Conservation (phyloP, 1,139 yeast genomes). For the Candida pseudocylindracea region DNA sequence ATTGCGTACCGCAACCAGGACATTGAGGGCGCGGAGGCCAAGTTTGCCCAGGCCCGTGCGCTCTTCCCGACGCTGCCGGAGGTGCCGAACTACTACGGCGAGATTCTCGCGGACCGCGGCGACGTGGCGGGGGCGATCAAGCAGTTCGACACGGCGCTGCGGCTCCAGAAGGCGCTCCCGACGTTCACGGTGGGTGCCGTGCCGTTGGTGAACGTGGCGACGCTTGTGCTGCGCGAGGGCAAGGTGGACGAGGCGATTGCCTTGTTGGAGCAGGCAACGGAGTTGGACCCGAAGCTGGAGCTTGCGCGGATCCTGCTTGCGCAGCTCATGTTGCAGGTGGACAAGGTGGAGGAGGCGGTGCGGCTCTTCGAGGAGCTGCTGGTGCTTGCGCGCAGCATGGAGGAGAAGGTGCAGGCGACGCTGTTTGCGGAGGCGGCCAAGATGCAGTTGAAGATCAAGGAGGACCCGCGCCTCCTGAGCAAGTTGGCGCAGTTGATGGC, state of each 20-base stretch:
- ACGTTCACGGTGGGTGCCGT: slow-evolving; percentile 57
- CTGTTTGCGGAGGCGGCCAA: slow-evolving; percentile 84
- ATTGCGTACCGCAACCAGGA: slow-evolving; percentile 70
- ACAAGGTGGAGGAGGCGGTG: slow-evolving; percentile 66
- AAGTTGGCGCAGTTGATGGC: slow-evolving; percentile 16
- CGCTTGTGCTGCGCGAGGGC: slow-evolving; percentile 40
- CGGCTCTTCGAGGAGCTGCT: slow-evolving; percentile 65
- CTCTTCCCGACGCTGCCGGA: slow-evolving; percentile 78
- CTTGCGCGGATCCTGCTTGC: slow-evolving; percentile 80
- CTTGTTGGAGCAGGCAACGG: slow-evolving; percentile 55
- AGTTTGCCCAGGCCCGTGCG: slow-evolving; percentile 53
- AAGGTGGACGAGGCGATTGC: slow-evolving; percentile 40
- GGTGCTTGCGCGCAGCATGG: slow-evolving; percentile 57
- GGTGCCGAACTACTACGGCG: slow-evolving; percentile 91
- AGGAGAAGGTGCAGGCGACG: slow-evolving; percentile 81
- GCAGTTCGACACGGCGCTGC: slow-evolving; percentile 74
- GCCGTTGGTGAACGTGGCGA: slow-evolving; percentile 81
- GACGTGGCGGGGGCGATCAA: slow-evolving; percentile 50
- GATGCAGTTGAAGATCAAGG: slow-evolving; percentile 51
- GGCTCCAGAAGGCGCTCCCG: slow-evolving; percentile 51
- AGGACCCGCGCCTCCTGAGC: slow-evolving; percentile 34
- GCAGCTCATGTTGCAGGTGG: slow-evolving; percentile 71
- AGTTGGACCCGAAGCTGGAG: slow-evolving; percentile 72
- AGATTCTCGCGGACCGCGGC: slow-evolving; percentile 68
- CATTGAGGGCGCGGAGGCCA: slow-evolving; percentile 29